These are phyloP conservation scores for Aspergillus conjunctus DNA, from an alignment of 495 filamentous ascomycete species.

Conservation along the genomic window DNA sequence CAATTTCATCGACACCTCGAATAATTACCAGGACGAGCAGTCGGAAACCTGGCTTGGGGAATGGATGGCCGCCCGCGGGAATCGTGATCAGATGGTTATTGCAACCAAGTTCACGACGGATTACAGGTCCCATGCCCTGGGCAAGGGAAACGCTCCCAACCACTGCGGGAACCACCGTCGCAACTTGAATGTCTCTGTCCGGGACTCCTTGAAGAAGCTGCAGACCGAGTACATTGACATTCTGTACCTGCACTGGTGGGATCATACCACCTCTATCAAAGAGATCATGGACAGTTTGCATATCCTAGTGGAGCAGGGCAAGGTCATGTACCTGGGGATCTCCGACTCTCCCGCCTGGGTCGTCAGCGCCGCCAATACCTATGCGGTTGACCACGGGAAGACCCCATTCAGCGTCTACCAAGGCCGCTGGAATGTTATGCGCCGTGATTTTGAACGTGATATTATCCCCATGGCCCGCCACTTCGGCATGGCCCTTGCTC, in stretches of 20 bases:
- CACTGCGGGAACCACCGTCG: conserved; percentile 55
- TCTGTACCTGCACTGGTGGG: conserved; percentile 65
- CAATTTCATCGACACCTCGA: conserved; percentile 78
- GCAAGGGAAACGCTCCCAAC: conserved; percentile 37
- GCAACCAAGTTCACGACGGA: conserved; percentile 19
- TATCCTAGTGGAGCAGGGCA: conserved; percentile 55
- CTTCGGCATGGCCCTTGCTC: conserved; percentile 58
- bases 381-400: conserved; percentile 60
- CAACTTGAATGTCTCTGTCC: conserved; percentile 54
- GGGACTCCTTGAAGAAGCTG: conserved; percentile 59
- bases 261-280: conserved; percentile 56
- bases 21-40: conserved; percentile 68
- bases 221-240: conserved; percentile 67
- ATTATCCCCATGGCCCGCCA: conserved; percentile 59
- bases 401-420: conserved; percentile 67
- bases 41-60: conserved; percentile 76
- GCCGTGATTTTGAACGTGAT: conserved; percentile 58
- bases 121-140: background rate
- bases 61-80: conserved; percentile 62
- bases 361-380: conserved; percentile 59
- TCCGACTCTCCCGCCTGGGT: conserved; percentile 65
- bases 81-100: conserved; percentile 62
- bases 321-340: conserved; percentile 65
- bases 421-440: conserved; percentile 59
- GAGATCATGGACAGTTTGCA: conserved; percentile 64